phyloP scores from a whole-genome alignment of 148 eudicot genomes.

The Cornus kousa region DNA sequence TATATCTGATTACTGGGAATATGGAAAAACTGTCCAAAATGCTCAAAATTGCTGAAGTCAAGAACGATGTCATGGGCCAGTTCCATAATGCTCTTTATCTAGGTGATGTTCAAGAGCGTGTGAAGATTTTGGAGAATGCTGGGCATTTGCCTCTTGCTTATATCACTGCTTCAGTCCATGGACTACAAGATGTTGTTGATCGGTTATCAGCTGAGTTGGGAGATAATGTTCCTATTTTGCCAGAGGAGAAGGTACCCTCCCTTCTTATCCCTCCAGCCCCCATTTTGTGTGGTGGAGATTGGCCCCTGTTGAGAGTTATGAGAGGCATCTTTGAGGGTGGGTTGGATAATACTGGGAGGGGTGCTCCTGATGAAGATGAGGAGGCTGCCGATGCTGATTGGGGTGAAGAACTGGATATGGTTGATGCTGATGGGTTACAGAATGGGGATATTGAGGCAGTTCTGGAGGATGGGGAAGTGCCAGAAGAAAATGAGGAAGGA shows the following conservation, averaged over 20 bases:
- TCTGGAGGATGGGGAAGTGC: constrained; percentile 34
- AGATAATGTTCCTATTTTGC: constrained; percentile 54
- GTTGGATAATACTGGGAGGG: constrained; percentile 40
- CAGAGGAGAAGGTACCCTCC: constrained; percentile 48
- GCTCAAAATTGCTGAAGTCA: constrained; percentile 78
- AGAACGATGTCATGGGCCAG: constrained; percentile 83
- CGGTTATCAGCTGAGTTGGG: constrained; percentile 59
- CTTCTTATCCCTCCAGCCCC: constrained; percentile 69
- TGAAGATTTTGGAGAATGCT: constrained; percentile 59
- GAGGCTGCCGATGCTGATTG: constrained; percentile 59
- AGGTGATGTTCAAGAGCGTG: constrained; percentile 69
- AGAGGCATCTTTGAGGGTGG: constrained; percentile 71
- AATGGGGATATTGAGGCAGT: constrained; percentile 39
- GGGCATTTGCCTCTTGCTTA: constrained; percentile 82
- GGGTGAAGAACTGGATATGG: constrained; percentile 61
- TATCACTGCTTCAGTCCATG: constrained; percentile 66
- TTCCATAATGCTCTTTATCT: constrained; percentile 77
- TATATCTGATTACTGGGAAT: constrained; percentile 71
- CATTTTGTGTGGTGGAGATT: constrained; percentile 58
- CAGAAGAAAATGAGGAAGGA: constrained; percentile 61
- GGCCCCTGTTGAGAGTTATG: constrained; percentile 73
- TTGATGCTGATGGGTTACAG: constrained; percentile 40
- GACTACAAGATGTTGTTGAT: constrained; percentile 56
- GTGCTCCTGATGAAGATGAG: constrained; percentile 54
- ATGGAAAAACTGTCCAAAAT: constrained; percentile 61